phyloP scores from a whole-genome alignment of 1,284 basidiomycete genomes.

The Marasmius sp. region DNA sequence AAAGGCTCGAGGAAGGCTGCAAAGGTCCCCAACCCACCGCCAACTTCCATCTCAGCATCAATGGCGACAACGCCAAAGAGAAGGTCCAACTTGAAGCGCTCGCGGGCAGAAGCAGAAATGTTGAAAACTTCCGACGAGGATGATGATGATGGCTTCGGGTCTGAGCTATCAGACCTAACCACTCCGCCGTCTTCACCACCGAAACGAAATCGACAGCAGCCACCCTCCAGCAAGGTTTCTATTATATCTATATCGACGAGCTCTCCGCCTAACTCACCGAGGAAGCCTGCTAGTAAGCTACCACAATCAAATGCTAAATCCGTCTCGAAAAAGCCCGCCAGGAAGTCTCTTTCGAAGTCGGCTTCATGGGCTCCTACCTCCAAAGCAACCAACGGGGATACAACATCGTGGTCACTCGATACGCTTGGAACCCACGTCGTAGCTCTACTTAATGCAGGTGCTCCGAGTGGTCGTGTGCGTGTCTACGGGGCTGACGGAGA shows the following conservation, averaged over 20 bases:
- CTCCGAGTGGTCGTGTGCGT: slow-evolving; percentile 13
- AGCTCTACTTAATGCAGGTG: slow-evolving; percentile 21
- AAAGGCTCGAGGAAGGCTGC: background rate
- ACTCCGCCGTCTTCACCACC: background rate
- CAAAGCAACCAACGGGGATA: background rate
- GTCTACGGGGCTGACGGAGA: slow-evolving; percentile 35
- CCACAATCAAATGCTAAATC: background rate
- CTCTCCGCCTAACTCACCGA: background rate
- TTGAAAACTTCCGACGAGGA: background rate
- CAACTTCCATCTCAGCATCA: background rate
- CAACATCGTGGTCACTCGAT: slow-evolving; percentile 17
- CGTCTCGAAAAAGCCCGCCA: background rate
- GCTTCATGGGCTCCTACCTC: background rate
- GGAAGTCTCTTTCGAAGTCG: background rate
- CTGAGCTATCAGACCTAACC: background rate
- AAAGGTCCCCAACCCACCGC: background rate
- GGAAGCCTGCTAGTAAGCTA: background rate
- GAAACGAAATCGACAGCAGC: background rate
- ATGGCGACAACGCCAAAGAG: background rate
- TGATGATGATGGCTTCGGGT: background rate
- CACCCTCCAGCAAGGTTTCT: background rate
- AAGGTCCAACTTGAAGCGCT: background rate
- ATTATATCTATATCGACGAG: background rate
- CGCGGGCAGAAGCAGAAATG: background rate
- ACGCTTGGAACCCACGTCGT: slow-evolving; percentile 37